Evolutionary conservation across 176 grass and related monocot species (phyloP), one percentile per base, ranked within the genome.

Genomic region (Saccharum officinarum): DNA sequence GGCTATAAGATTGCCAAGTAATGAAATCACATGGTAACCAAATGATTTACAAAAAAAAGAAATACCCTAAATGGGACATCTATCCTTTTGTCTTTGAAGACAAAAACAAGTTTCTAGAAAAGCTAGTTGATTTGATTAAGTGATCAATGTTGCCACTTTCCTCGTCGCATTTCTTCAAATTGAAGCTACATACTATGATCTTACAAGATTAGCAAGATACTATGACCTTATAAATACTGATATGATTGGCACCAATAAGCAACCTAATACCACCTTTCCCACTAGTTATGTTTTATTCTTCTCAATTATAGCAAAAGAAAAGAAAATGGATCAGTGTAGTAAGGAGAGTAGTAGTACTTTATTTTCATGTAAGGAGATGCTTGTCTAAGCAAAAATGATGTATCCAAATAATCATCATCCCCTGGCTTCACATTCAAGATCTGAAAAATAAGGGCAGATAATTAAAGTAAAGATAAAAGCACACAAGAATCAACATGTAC

Each of bases 321-420:
- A 36, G 13, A 52, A 1, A 70, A 40, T n/a, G 46, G 46, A 7
- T 61, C 52, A 23, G 10, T 61, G 18, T 61, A 31, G 40, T 33
- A 91, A 82, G 18, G 31, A 28, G 7, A 59, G 38, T 89, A 97
- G 55, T 88, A 67, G 15, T 95, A 98, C 95, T 89, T 98, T 83
- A 98, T 95, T 98, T 95, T 98, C 95, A 98, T 98, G 85, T 95
- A 98, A 44, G 92, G 95, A 84, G 95, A 94, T 91, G 95, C 95
- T 82, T 98, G 92, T 93, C 95, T 94, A 38, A 98, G 85, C 67
- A 98, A 87, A 95, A 90, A 98, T 72, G 95, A 95, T 67, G 95
- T 90, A 82, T 98, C 95, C 10, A 80, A 61, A 82, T 95, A 98
- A 90, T 98, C 95, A 75, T 93, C 89, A 73, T 95, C 91, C 34